Base-by-base conservation (phyloP, 495 filamentous ascomycete genomes). In the Trichoderma erinaceum region DNA sequence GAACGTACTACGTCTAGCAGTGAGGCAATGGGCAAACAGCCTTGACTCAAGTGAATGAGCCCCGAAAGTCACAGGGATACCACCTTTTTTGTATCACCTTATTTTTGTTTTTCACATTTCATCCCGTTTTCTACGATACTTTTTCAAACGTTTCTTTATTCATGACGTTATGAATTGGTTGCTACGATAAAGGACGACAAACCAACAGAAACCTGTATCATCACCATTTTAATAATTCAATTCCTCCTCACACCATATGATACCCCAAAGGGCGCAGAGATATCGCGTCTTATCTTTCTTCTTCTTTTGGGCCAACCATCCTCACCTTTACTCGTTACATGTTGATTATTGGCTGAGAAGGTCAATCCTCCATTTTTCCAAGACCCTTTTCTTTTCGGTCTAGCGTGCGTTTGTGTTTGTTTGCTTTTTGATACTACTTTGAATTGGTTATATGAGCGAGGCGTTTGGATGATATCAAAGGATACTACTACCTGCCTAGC, bases 21-120 rank as follows among this genome's bases (percentile, higher is more conserved):
- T 83, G 44, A 75, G 81, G 69, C 66, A 68, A 8, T 83, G 81
- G 81, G 76, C 82, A 23, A 78, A 81, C 21, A 74, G 48, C 52
- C 74, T 83, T 43, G 81, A 83, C 32, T 70, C 71, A 4, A 69
- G 70, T 7, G 78, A 78, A 18, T 75, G 67, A 72, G 63, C 25
- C 13, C 25, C 25, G 25, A 56, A 6, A n/a, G n/a, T n/a, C n/a
- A 25, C 18, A 25, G 6, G 48, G 5, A 21, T 38, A 38, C 35
- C 3, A 38, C 35, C 21, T n/a, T n/a, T 8, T 21, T 52, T 52
- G 48, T 52, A 52, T 15, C 12, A n/a, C 4, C 44, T 52, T n/a
- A 1, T 52, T 11, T 52, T 52, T 52, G 29, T 52, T 23, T 52
- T 10, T 5, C 48, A 10, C 48, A 21, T 25, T 23, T 61, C 29